Conservation (phyloP, 2,329 filamentous ascomycete species). For the Exophiala oligosperma region DNA sequence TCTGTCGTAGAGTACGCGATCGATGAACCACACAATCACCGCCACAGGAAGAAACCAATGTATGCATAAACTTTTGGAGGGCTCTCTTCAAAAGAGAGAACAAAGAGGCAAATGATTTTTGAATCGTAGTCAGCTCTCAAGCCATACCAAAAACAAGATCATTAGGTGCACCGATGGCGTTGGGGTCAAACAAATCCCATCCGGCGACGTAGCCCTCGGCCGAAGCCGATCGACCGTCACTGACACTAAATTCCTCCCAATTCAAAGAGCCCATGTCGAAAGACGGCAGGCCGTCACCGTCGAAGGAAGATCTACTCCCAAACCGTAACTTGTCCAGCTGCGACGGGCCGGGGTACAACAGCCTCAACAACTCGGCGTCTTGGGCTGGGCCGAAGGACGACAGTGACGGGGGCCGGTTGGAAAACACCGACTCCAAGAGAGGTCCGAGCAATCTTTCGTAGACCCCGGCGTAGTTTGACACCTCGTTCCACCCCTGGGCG, state of each 20-base stretch:
- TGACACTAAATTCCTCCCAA: constrained; percentile 30
- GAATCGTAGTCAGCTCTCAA: background rate
- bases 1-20: too few species aligned
- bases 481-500: constrained; percentile 35
- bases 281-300: constrained; percentile 39
- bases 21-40: too few species aligned
- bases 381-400: constrained; percentile 31
- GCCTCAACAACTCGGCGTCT: constrained; percentile 29
- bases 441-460: constrained; percentile 34
- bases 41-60: too few species aligned
- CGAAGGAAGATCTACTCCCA: constrained; percentile 29
- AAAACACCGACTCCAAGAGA: constrained; percentile 35
- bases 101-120: too few species aligned
- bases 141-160: constrained; percentile 29
- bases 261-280: constrained; percentile 33
- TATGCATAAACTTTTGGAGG: too few species aligned
- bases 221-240: constrained; percentile 23
- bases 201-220: constrained; percentile 25
- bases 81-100: too few species aligned
- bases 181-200: constrained; percentile 28
- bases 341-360: constrained; percentile 31
- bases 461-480: constrained; percentile 33
- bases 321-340: constrained; percentile 31
- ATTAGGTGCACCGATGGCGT: constrained; percentile 6
- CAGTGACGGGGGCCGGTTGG: constrained; percentile 25